phyloP scores from a whole-genome alignment of 2,329 filamentous ascomycete species.

The Hymenoscyphus albidus region DNA sequence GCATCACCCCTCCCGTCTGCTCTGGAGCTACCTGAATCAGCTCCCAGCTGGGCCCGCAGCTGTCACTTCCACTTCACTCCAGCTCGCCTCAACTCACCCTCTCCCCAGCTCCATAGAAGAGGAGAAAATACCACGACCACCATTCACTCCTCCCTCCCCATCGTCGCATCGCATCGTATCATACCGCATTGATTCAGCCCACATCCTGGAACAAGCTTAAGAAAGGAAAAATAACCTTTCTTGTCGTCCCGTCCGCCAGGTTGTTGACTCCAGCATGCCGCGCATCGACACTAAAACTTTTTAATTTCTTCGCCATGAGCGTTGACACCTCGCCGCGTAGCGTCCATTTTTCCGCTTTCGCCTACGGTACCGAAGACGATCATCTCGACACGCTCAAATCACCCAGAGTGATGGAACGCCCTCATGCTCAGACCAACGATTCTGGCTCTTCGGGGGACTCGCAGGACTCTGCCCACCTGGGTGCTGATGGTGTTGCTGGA shows the following conservation, averaged over 20 bases:
- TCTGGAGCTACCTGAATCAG: too few species aligned
- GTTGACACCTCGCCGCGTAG: constrained; percentile 51
- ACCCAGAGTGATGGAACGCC: constrained; percentile 34
- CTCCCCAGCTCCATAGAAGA: too few species aligned
- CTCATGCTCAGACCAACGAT: constrained; percentile 37
- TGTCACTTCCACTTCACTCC: too few species aligned
- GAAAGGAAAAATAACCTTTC: constrained; percentile 1
- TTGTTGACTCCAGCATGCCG: constrained; percentile 9
- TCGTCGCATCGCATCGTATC: not conserved
- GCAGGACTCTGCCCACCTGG: constrained; percentile 23
- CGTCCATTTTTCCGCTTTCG: constrained; percentile 55
- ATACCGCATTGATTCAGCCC: not conserved
- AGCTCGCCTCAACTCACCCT: too few species aligned
- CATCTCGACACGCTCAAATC: constrained; percentile 42
- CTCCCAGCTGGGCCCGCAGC: too few species aligned
- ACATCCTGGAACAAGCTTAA: not conserved
- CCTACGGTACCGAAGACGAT: constrained; percentile 46
- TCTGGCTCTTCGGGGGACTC: constrained; percentile 43
- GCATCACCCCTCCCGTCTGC: too few species aligned
- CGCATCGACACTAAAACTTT: constrained; percentile 15
- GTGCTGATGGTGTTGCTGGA: constrained; percentile 17
- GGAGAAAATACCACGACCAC: not conserved
- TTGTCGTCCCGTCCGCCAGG: not conserved
- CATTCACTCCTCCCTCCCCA: not conserved
- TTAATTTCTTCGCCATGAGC: constrained; percentile 26